Evolutionary conservation across 1,284 basidiomycete genomes (phyloP).

Genomic region (Cystobasidium slooffiae): DNA sequence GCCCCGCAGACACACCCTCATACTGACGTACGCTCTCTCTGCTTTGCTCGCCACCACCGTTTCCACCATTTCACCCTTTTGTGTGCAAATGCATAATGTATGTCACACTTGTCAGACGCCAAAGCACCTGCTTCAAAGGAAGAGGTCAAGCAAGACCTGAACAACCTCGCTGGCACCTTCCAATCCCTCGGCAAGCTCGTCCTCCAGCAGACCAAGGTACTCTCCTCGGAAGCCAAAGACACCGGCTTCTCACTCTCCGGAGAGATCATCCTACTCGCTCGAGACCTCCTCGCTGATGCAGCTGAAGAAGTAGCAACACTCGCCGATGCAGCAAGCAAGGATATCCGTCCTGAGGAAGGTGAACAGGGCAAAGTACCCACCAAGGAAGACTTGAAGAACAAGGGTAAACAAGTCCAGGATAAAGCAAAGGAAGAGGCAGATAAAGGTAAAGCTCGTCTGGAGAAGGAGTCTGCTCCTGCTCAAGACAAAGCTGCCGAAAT

Average conservation of each 20-base stretch:
- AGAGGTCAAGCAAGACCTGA: constrained; percentile 57
- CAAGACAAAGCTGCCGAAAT: constrained; percentile 58
- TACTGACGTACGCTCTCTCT: constrained; percentile 1
- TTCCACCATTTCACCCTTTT: background rate
- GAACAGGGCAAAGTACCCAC: constrained; percentile 28
- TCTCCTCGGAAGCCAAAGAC: constrained; percentile 54
- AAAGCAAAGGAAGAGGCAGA: constrained; percentile 35
- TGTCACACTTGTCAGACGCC: constrained; percentile 15
- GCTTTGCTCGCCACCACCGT: background rate
- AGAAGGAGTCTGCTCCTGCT: constrained; percentile 31
- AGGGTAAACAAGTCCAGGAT: constrained; percentile 55
- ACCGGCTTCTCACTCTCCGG: constrained; percentile 54
- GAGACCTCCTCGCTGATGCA: constrained; percentile 60
- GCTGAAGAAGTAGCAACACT: constrained; percentile 45
- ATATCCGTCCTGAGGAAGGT: constrained; percentile 38
- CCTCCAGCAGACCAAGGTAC: constrained; percentile 58
- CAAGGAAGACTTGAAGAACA: constrained; percentile 52
- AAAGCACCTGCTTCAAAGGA: constrained; percentile 39
- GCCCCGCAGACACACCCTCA: background rate
- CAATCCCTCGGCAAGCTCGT: constrained; percentile 58
- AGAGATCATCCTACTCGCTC: constrained; percentile 50
- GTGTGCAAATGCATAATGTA: background rate
- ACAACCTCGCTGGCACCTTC: constrained; percentile 56
- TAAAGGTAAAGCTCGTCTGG: constrained; percentile 34
- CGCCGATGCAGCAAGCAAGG: constrained; percentile 18